These are phyloP conservation scores for Dictyostelium intermedium DNA, from an alignment of 78 protist species.

Conservation along the genomic window DNA sequence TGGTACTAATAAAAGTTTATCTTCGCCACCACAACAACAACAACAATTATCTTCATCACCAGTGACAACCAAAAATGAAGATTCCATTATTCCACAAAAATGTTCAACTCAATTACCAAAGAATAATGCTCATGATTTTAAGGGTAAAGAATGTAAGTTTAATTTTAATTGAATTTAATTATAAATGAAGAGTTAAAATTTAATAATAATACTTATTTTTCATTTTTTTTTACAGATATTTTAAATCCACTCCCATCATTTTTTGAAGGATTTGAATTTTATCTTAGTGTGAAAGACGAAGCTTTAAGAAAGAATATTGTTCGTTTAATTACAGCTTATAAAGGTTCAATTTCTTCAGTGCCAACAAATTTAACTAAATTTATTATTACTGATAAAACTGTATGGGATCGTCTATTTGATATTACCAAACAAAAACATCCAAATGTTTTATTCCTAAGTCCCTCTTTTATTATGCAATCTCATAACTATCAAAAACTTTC, in stretches of 20 bases:
- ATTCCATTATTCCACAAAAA: not conserved
- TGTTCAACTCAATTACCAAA: not conserved
- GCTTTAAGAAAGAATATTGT: not conserved
- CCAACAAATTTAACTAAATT: slow-evolving; percentile 16
- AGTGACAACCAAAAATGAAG: not conserved
- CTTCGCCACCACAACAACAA: not conserved
- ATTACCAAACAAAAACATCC: slow-evolving; percentile 18
- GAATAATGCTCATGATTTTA: not conserved
- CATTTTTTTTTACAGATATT: slow-evolving; percentile 7
- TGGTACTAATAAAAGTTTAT: not conserved
- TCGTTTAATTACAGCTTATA: slow-evolving; percentile 40
- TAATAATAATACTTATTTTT: no score
- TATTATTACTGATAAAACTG: slow-evolving; percentile 38
- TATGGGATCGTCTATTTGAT: slow-evolving; percentile 56
- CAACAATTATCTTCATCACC: not conserved
- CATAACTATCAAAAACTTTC: slow-evolving; percentile 40
- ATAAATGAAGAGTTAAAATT: no score
- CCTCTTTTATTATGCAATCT: slow-evolving; percentile 14
- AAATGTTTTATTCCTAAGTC: slow-evolving; percentile 25
- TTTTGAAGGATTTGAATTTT: slow-evolving; percentile 65
- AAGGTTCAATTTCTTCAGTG: not conserved
- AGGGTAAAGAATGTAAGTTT: slow-evolving; percentile 71
- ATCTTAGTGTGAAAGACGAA: slow-evolving; percentile 41
- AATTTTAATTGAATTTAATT: no score
- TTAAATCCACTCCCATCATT: slow-evolving; percentile 62